Evolutionary conservation across 2,329 filamentous ascomycete genomes (phyloP), one percentile per base, ranked within the genome.

Genomic region (Ploettnerulaceae sp.): DNA sequence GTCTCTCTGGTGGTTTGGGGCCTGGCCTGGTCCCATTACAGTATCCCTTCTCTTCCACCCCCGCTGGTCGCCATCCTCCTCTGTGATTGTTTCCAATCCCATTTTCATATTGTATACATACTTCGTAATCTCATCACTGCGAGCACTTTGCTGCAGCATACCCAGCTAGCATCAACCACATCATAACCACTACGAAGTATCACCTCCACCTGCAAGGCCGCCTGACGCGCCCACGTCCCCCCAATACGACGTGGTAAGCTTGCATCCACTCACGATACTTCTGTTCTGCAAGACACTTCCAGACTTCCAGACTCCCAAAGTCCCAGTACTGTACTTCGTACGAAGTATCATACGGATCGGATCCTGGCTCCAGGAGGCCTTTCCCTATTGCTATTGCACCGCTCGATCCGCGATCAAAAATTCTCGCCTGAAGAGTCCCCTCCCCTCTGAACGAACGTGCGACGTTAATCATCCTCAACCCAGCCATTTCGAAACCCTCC

Each of bases 391-490:
- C 41, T 37, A 31, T 26, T 52, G 44, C 42, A 28, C 29, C 49
- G 54, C 47, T 57, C 44, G 56, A 46, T 52, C 52, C 53, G 47
- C 51, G 49, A 51, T 57, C 48, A 52, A 55, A 49, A 53, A 25
- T 49, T 37, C 39, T 54, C 52, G 57, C 53, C 56, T 58, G 57
- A 56, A 56, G 44, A 24, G 20, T 32, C 20, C 20, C 29, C 21
- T 18, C 31, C 29, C 48, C 39, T 40, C 40, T 38, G 12, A 11
- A n/a, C 29, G 52, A 56, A 61, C 49, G 56, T 62, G 60, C 60
- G 60, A 63, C 60, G 50, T 54, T 49, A 57, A 56, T 55, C 56
- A 54, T 51, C 53, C 49, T 55, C 40, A 28, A 45, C 56, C 49
- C 51, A 47, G 50, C 21, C 53, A 60, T 53, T 56, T 51, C 54